Evolutionary conservation across 768 basidiomycete genomes (phyloP), one percentile per base, ranked within the genome.

Genomic region (Pholiota conissans): DNA sequence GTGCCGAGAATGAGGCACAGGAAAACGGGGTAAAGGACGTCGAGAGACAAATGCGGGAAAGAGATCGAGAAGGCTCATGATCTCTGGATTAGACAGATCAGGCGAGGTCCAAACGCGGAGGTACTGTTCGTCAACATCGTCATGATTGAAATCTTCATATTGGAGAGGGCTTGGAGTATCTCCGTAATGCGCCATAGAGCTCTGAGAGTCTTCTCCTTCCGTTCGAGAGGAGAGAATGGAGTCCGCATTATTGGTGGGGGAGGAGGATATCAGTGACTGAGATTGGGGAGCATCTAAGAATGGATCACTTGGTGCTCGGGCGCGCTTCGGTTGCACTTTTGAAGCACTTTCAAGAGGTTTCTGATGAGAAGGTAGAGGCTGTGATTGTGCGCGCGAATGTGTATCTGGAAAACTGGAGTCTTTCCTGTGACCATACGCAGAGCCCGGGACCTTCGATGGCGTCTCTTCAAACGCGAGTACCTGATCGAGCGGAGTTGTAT

Each of bases 81-180:
- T 79, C 72, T 96, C 94, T 35, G 85, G 83, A 69, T 95, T 90
- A 37, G 83, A 62, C 5, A 96, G 77, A 69, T 93, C 85, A 18
- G 93, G 91, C 5, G 86, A 84, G 0, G 84, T 87, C 94, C 94
- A 96, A 39, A 84, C 81, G 54, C 93, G 85, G 70, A 91, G 71
- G 63, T 83, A 82, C 52, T 79, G 79, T 51, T 69, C 69, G 28
- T 72, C 70, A 32, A 65, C 69, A 34, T 73, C 71, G 18, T 67
- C 67, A 29, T 63, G 64, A 11, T 51, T 49, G 26, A 52, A 59
- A 37, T 73, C 69, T 14, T 71, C 72, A 13, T 65, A 60, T 10
- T 55, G 60, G 26, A 67, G 57, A n/a, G 55, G 59, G 55, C 66
- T 71, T 59, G 73, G 68, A 32, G 71, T 70, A 39, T 80, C 80